These are phyloP conservation scores for Penicillium sp. DNA, from an alignment of 2,329 filamentous ascomycete genomes.

Conservation along the genomic window DNA sequence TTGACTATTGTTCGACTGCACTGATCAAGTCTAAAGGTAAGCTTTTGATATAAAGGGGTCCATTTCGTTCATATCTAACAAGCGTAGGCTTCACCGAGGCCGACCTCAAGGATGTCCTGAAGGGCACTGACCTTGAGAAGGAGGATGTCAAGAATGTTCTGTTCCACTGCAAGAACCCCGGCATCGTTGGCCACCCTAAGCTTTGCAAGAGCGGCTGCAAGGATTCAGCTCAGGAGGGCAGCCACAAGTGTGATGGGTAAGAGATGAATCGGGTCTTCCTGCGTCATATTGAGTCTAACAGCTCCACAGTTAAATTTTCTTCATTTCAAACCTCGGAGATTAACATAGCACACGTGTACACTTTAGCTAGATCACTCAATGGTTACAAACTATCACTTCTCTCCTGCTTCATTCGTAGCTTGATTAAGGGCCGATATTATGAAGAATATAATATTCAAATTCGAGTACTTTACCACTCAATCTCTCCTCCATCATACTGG, in stretches of 20 bases:
- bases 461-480: constrained; percentile 43
- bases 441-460: too few species aligned
- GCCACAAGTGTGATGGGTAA: constrained; percentile 29
- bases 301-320: background rate
- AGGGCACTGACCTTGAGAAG: constrained; percentile 32
- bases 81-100: constrained; percentile 35
- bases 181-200: constrained; percentile 37
- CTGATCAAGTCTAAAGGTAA: constrained; percentile 36
- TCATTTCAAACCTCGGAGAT: background rate
- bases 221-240: constrained; percentile 32
- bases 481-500: constrained; percentile 41
- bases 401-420: too few species aligned
- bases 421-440: too few species aligned
- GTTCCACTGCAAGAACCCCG: constrained; percentile 41
- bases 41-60: background rate
- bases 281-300: background rate
- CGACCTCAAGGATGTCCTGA: constrained; percentile 32
- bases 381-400: background rate
- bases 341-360: background rate
- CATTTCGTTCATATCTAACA: background rate
- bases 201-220: constrained; percentile 35
- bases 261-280: background rate
- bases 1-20: constrained; percentile 38
- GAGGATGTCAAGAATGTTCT: constrained; percentile 34
- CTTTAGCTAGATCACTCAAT: background rate